A percentile compares a stretch with the other conserved stretches of the same genome.
Evolutionary conservation across 345 rosid genomes (phyloP).

Genomic region (Lagerstroemia speciosa): DNA sequence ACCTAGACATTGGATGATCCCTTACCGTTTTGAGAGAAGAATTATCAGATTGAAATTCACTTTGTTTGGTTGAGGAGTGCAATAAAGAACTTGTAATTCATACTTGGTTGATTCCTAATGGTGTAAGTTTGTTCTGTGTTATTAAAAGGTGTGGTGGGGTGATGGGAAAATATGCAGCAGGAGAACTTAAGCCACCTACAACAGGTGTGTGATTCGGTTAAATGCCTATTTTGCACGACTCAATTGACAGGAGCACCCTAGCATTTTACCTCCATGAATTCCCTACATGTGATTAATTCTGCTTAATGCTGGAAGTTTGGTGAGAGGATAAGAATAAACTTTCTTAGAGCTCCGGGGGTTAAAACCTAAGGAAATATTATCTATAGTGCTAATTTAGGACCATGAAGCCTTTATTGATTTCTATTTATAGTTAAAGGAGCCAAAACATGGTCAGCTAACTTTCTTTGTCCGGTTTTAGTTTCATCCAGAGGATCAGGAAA

Average conservation of each 20-base stretch:
- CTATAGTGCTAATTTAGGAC: not conserved
- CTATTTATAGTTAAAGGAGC: not conserved
- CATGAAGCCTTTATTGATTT: not conserved
- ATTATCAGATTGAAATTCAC: no score
- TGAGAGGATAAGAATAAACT: not conserved
- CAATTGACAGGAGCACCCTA: not conserved
- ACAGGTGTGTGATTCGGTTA: constrained; percentile 46
- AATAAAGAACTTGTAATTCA: not conserved
- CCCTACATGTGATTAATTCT: not conserved
- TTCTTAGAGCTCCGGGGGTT: not conserved
- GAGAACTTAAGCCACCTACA: constrained; percentile 95
- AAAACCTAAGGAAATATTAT: not conserved
- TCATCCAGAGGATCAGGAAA: constrained; percentile 93
- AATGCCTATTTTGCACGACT: not conserved
- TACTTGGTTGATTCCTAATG: not conserved
- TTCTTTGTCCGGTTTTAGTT: constrained; percentile 21
- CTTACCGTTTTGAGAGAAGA: not conserved
- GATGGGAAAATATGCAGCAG: constrained; percentile 93
- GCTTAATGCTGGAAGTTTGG: not conserved
- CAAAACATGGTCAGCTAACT: not conserved
- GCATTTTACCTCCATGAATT: not conserved
- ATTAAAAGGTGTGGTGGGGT: constrained; percentile 86
- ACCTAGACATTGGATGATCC: not conserved
- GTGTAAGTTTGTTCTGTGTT: not conserved
- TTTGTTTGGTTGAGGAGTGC: no score